Evolutionary conservation across 2,329 filamentous ascomycete genomes (phyloP), one percentile per base, ranked within the genome.

Genomic region (Colletotrichum karsti): DNA sequence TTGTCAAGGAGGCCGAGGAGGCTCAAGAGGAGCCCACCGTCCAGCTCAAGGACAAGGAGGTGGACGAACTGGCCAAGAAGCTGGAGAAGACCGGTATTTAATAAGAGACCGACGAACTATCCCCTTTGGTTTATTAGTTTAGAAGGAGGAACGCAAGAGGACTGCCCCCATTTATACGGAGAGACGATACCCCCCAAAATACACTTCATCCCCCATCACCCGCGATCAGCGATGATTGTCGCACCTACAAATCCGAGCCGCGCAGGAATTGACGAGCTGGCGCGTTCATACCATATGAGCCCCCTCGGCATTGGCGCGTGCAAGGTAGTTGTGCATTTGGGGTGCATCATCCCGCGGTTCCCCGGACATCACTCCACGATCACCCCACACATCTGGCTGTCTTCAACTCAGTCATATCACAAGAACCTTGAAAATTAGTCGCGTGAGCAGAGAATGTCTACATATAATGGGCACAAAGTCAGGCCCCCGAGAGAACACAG

Each of bases 11-110:
- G 72, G 92, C 91, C 4, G 87, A 94, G 73, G 86, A 90, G 75
- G 91, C 91, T 1, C 91, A 94, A 79, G 87, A 92, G 70, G 88
- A 94, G 79, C 91, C 92, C 42, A 89, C 91, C n/a, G 86, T 89
- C 15, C 88, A 91, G 78, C 80, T 88, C 72, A 87, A 93, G 79
- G 90, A 95, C 77, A 88, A 90, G 78, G 92, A 92, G 33, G 93
- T 98, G 41, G 94, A 98, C 74, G 90, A 90, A 50, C 83, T 98
- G 75, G 92, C 94, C 15, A 88, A 91, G 77, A 86, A 89, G 75
- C 81, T 98, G 73, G 89, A 87, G 69, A 95, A 95, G 87, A 92
- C 93, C 24, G 78, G 73, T 53, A 85, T 90, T 71, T 90, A 79
- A n/a, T n/a, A n/a, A n/a, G 72, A 50, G n/a, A 37, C 37, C 33